Evolutionary conservation across 345 rosid species (phyloP).

Genomic region (Mangifera indica): DNA sequence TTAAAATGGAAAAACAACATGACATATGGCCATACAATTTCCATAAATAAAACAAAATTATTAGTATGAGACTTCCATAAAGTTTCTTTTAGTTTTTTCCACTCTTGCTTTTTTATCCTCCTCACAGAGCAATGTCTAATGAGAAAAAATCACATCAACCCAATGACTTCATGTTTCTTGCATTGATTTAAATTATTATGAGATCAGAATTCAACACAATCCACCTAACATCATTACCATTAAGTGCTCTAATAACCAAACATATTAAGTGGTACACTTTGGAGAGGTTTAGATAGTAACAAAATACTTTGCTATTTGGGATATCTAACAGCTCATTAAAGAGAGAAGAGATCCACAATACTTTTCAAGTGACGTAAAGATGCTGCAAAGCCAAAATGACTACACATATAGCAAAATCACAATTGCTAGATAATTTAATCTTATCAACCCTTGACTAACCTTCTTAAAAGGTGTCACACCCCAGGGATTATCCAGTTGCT

Average conservation of each 20-base stretch:
- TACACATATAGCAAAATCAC: not conserved
- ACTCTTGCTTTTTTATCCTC: not conserved
- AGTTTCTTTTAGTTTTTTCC: not conserved
- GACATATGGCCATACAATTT: not conserved
- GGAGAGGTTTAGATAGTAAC: not conserved
- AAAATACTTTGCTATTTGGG: not conserved
- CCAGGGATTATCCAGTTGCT: constrained; percentile 69
- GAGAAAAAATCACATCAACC: not conserved
- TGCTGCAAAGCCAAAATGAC: not conserved
- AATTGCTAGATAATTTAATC: not conserved
- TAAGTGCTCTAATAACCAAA: not conserved
- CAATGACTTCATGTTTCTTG: not conserved
- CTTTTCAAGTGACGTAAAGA: not conserved
- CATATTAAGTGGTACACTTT: not conserved
- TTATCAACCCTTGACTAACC: constrained; percentile 34
- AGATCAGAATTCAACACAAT: not conserved
- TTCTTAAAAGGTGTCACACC: constrained; percentile 70
- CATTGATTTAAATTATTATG: not conserved
- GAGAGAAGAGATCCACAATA: not conserved
- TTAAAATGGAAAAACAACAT: not conserved
- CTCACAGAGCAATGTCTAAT: not conserved
- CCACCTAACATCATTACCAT: not conserved
- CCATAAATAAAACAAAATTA: not conserved
- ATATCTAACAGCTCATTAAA: not conserved
- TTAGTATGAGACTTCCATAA: no score